A percentile compares a stretch with the other conserved stretches of the same genome.
These are phyloP conservation scores for Hordeum vulgare DNA, from an alignment of 176 grass and related monocot genomes.

Conservation along the genomic window DNA sequence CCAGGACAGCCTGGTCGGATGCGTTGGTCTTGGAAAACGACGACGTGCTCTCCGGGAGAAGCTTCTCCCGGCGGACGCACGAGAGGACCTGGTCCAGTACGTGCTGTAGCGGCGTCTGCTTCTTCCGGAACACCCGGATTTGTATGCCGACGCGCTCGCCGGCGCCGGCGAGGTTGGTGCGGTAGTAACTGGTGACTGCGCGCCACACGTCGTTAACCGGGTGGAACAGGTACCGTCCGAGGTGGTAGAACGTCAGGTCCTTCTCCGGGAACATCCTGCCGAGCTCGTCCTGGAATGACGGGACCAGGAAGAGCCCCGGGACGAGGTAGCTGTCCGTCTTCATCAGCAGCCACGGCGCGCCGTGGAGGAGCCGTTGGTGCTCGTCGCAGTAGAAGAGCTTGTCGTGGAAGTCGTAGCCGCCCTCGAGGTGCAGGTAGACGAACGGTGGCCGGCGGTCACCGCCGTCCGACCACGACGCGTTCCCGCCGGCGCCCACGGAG, in stretches of 20 bases:
- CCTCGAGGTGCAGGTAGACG: conserved; percentile 63
- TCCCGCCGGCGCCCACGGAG: neutral
- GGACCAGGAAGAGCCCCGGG: conserved; percentile 50
- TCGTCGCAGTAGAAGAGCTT: conserved; percentile 72
- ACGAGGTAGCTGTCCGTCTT: conserved; percentile 49
- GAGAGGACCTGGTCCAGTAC: conserved; percentile 35
- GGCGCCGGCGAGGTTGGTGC: conserved; percentile 8
- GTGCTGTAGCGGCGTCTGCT: neutral
- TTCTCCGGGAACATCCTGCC: conserved; percentile 45
- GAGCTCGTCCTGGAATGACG: conserved; percentile 29
- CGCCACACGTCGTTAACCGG: conserved; percentile 55
- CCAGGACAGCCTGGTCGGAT: neutral
- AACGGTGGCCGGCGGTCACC: neutral
- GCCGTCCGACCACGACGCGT: neutral
- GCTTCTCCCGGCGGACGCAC: conserved; percentile 30
- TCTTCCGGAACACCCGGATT: conserved; percentile 28
- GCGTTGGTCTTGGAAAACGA: neutral
- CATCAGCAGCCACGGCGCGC: conserved; percentile 46
- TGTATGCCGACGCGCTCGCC: conserved; percentile 41
- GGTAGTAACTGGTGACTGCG: conserved; percentile 32
- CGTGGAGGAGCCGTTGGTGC: conserved; percentile 36
- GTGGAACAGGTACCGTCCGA: conserved; percentile 64
- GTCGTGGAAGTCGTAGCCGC: conserved; percentile 30
- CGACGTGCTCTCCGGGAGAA: neutral
- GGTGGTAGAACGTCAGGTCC: conserved; percentile 41